Percentiles rank a stretch among this genome's conserved stretches.
Conservation (phyloP, 257 asterid species). For the Petunia secreta region DNA sequence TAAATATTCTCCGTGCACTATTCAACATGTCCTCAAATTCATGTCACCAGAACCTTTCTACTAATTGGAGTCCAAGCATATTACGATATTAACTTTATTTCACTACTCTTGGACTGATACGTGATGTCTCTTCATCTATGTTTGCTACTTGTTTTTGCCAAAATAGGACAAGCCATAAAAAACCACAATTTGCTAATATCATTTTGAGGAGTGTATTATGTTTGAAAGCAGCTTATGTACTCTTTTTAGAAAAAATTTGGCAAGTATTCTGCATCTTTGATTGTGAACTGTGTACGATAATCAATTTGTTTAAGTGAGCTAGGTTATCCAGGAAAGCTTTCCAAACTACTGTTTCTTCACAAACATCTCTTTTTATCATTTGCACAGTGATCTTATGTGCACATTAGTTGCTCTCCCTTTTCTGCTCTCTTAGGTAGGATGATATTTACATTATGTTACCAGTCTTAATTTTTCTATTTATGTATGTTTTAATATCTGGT, state of each 20-base stretch:
- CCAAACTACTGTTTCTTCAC: constrained; percentile 6
- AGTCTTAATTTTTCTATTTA: constrained; percentile 12
- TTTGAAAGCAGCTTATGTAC: constrained; percentile 7
- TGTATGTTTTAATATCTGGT: constrained; percentile 33
- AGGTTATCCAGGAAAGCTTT: constrained; percentile 19
- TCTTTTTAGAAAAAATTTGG: background rate
- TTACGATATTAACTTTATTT: constrained; percentile 11
- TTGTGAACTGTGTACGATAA: background rate
- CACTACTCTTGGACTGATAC: background rate
- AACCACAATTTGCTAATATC: background rate
- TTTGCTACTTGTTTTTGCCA: background rate
- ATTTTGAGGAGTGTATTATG: background rate
- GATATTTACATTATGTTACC: constrained; percentile 6
- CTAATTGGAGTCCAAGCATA: constrained; percentile 4
- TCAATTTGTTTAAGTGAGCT: constrained; percentile 1
- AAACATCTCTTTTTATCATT: constrained; percentile 1
- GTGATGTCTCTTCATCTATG: background rate
- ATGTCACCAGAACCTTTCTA: background rate
- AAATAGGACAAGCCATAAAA: constrained; percentile 10
- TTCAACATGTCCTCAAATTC: constrained; percentile 8
- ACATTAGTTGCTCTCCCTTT: constrained; percentile 11
- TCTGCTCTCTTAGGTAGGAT: constrained; percentile 5
- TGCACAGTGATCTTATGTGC: background rate
- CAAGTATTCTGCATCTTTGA: constrained; percentile 16
- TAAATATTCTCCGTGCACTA: constrained; percentile 3